Conservation (phyloP, 768 basidiomycete genomes). For the Boletus sp. region DNA sequence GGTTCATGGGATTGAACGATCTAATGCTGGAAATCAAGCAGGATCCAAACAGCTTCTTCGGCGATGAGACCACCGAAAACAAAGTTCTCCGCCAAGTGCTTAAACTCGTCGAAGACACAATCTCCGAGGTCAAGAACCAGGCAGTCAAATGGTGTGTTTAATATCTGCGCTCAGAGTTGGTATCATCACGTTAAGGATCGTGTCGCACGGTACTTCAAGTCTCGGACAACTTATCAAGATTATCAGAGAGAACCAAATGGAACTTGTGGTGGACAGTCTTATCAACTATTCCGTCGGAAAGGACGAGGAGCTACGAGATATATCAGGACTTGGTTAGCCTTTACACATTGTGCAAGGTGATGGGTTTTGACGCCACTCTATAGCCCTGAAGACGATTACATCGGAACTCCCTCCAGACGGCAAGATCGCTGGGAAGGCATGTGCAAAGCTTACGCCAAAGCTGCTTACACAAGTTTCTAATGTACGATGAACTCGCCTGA, state of each 20-base stretch:
- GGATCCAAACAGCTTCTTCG: slow-evolving; percentile 69
- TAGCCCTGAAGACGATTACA: slow-evolving; percentile 94
- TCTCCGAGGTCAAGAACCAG: slow-evolving; percentile 97
- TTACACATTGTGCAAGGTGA: background rate
- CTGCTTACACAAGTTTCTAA: slow-evolving; percentile 76
- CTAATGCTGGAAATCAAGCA: slow-evolving; percentile 84
- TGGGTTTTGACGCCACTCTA: slow-evolving; percentile 5
- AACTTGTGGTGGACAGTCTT: slow-evolving; percentile 84
- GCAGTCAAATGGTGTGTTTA: slow-evolving; percentile 85
- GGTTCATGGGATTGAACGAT: slow-evolving; percentile 97
- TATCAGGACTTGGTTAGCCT: slow-evolving; percentile 79
- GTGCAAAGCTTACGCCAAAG: slow-evolving; percentile 81
- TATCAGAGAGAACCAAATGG: slow-evolving; percentile 78
- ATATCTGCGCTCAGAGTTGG: background rate
- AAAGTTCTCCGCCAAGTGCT: slow-evolving; percentile 85
- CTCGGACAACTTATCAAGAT: slow-evolving; percentile 90
- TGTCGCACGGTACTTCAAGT: slow-evolving; percentile 40
- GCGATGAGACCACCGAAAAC: slow-evolving; percentile 84
- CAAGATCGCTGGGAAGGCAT: slow-evolving; percentile 74
- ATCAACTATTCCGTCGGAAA: slow-evolving; percentile 82
- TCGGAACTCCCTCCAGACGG: slow-evolving; percentile 84
- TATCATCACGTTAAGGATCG: slow-evolving; percentile 6
- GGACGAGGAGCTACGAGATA: slow-evolving; percentile 93
- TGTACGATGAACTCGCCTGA: slow-evolving; percentile 40
- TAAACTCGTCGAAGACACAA: slow-evolving; percentile 86